Evolutionary conservation across 1,284 basidiomycete genomes (phyloP).

Genomic region (Ceratobasidium sp.): DNA sequence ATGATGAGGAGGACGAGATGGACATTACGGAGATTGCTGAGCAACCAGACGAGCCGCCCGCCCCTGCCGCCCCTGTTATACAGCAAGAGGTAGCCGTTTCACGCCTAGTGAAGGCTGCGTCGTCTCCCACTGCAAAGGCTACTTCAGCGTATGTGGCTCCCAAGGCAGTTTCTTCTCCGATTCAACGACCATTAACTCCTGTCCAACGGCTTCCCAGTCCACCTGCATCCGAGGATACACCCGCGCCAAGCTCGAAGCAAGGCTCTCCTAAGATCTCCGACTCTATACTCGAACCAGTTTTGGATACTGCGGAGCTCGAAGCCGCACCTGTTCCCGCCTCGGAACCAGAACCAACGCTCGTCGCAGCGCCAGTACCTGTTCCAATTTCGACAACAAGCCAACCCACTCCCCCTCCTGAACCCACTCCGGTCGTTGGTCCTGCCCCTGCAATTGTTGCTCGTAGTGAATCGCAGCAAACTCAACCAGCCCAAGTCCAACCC

Average conservation of each 20-base stretch:
- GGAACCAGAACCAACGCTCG: conserved; percentile 12
- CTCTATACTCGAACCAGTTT: not conserved
- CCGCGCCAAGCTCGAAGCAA: conserved; percentile 8
- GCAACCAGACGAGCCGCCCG: not conserved
- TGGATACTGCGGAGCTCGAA: not conserved
- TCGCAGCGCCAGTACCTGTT: not conserved
- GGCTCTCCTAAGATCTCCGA: too few relatives aligned
- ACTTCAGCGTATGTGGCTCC: not conserved
- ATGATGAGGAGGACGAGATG: conserved; percentile 14
- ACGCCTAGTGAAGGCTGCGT: not conserved
- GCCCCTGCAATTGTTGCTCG: not conserved
- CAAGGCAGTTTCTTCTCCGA: conserved; percentile 22
- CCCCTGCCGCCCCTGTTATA: not conserved
- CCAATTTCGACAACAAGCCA: conserved; percentile 24
- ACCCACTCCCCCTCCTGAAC: conserved; percentile 27
- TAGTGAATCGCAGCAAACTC: conserved; percentile 7
- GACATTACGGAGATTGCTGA: conserved; percentile 12
- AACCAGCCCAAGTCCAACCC: not conserved
- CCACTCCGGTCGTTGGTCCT: not conserved
- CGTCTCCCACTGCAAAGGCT: not conserved
- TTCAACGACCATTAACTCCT: not conserved
- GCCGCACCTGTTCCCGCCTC: not conserved
- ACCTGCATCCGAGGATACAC: conserved; percentile 39
- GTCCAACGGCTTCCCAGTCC: conserved; percentile 38
- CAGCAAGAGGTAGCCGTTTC: not conserved